Evolutionary conservation across 2,329 filamentous ascomycete species (phyloP), one percentile per base, ranked within the genome.

Genomic region (Alternaria ventricosa): DNA sequence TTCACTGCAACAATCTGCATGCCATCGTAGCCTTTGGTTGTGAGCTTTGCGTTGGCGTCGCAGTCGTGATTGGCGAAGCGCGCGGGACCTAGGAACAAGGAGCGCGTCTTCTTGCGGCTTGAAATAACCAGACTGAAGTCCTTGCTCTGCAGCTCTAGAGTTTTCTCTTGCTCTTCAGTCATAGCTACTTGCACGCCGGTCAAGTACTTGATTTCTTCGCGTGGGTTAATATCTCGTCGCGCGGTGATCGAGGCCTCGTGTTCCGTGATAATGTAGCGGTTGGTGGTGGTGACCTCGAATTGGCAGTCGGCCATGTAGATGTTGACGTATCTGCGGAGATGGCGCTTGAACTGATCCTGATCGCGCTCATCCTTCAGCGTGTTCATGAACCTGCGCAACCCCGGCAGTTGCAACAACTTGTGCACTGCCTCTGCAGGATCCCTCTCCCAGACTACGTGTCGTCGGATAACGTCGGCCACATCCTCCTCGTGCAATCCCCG

Each of bases 61-160:
- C 96, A 99, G 79, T 99, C 96, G 81, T 99, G 96, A 77, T 99
- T 99, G 25, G 96, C 94, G 79, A 99, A 98, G 55, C 96, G 90
- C 33, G 96, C 96, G 8, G 96, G 96, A 0, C 96, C 96, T 77
- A 99, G 90, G 77, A 99, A 98, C 45, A 99, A 84, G 55, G 93
- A 97, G 28, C 94, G 92, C 64, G 91, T 91, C 81, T 97, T 97
- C 81, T 92, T 95, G 62, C 96, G 88, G 69, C 93, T 95, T 66
- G 94, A 97, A 75, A 97, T 92, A 30, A 99, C 94, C 67, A 99
- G 94, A 78, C 94, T 97, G 79, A 99, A 99, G 77, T 99, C 96
- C 75, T 95, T 94, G 77, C 96, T 92, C 63, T 89, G 90, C 67
- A 90, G 81, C 25, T 93, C 91, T 61, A 98, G 87, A 60, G 92